phyloP scores from a whole-genome alignment of 805 yeast genomes.

The Ogataea pilisensis region DNA sequence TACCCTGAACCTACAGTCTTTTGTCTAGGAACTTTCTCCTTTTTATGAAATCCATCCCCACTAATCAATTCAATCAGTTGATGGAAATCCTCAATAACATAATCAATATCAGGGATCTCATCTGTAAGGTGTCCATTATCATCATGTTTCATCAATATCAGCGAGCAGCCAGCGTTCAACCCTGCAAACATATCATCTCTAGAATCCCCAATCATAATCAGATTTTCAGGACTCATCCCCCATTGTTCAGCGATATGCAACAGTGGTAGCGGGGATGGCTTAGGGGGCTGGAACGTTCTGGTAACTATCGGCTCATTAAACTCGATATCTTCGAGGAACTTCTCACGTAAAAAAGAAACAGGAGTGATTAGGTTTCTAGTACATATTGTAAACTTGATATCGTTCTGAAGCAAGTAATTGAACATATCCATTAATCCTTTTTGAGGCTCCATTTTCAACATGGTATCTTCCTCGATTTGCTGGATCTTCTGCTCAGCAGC shows the following conservation, averaged over 20 bases:
- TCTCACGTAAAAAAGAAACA: conserved; percentile 45
- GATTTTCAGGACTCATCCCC: conserved; percentile 40
- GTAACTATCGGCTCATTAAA: conserved; percentile 53
- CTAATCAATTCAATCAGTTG: conserved; percentile 35
- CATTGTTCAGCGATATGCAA: conserved; percentile 49
- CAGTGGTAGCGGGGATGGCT: conserved; percentile 64
- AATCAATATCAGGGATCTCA: conserved; percentile 33
- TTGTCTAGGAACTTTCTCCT: conserved; percentile 7
- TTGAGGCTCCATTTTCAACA: conserved; percentile 52
- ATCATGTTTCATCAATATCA: conserved; percentile 50
- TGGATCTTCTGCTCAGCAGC: conserved; percentile 45
- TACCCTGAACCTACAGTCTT: conserved; percentile 5
- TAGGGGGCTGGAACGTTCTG: conserved; percentile 62
- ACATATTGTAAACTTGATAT: conserved; percentile 51
- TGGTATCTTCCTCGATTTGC: conserved; percentile 57
- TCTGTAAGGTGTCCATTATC: conserved; percentile 44
- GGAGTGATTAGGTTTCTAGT: conserved; percentile 57
- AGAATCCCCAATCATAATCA: conserved; percentile 74
- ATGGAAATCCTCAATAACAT: conserved; percentile 33
- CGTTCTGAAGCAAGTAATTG: conserved; percentile 22
- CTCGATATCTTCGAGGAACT: conserved; percentile 35
- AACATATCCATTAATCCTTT: conserved; percentile 44
- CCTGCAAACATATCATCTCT: conserved; percentile 67
- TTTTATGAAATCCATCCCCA: conserved; percentile 29
- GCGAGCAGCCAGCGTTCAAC: conserved; percentile 54